These are phyloP conservation scores for Carpinus fangiana DNA, from an alignment of 306 rosid species.

Conservation along the genomic window DNA sequence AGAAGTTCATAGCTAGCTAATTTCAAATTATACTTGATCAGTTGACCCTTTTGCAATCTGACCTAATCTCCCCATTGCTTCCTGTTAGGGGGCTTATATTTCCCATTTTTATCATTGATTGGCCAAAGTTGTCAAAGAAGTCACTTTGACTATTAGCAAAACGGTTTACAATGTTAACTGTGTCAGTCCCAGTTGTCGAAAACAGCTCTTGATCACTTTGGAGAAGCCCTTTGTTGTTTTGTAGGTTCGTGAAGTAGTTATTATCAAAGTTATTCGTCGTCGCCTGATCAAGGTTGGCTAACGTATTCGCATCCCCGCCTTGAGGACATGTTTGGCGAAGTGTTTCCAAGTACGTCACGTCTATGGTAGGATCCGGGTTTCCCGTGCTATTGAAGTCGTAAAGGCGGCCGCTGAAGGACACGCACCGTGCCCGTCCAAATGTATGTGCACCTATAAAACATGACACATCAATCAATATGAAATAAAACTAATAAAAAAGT, in stretches of 20 bases:
- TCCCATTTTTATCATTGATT: slow-evolving; percentile 51
- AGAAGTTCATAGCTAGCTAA: background rate
- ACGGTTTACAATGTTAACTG: slow-evolving; percentile 29
- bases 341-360: slow-evolving; percentile 26
- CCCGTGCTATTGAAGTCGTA: slow-evolving; percentile 25
- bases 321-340: slow-evolving; percentile 42
- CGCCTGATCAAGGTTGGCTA: slow-evolving; percentile 34
- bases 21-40: background rate
- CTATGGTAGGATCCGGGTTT: slow-evolving; percentile 33
- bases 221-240: slow-evolving; percentile 37
- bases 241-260: slow-evolving; percentile 48
- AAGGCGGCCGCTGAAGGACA: slow-evolving; percentile 15
- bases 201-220: slow-evolving; percentile 42
- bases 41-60: slow-evolving; percentile 39
- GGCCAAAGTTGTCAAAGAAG: slow-evolving; percentile 36
- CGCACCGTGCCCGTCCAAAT: slow-evolving; percentile 42
- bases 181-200: slow-evolving; percentile 32
- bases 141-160: slow-evolving; percentile 36
- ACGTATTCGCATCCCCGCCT: background rate
- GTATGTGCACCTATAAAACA: slow-evolving; percentile 45
- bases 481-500: no score
- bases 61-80: slow-evolving; percentile 41
- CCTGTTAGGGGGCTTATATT: slow-evolving; percentile 38
- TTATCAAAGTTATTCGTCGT: slow-evolving; percentile 40
- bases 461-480: no score